These are phyloP conservation scores for Fusarium verrucosum DNA, from an alignment of 2,329 filamentous ascomycete genomes.

Conservation along the genomic window DNA sequence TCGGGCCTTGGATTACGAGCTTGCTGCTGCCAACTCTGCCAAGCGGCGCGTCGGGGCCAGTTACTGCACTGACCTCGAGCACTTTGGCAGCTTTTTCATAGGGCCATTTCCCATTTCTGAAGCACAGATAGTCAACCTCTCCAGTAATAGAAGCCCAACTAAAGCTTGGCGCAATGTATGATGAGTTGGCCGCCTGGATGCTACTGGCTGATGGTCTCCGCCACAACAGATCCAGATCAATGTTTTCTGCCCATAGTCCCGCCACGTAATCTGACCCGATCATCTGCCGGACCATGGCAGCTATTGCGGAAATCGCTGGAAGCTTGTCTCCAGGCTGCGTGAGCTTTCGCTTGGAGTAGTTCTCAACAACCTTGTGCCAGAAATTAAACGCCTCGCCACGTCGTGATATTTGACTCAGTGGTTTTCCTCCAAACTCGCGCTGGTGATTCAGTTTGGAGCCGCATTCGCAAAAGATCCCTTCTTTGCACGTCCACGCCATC, in stretches of 20 bases:
- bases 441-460: conserved; percentile 37
- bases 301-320: conserved; percentile 46
- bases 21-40: conserved; percentile 20
- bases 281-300: conserved; percentile 33
- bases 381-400: conserved; percentile 36
- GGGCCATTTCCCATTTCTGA: conserved; percentile 29
- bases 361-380: conserved; percentile 45
- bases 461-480: conserved; percentile 41
- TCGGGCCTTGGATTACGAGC: conserved; percentile 16
- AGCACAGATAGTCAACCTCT: conserved; percentile 41
- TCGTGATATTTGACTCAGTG: conserved; percentile 23
- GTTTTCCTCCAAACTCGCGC: conserved; percentile 33
- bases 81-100: conserved; percentile 23
- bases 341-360: conserved; percentile 41
- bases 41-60: conserved; percentile 17
- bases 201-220: conserved; percentile 6
- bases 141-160: conserved; percentile 40
- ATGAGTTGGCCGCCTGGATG: not conserved
- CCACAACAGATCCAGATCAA: conserved; percentile 40
- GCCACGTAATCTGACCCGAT: conserved; percentile 42
- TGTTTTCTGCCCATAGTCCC: conserved; percentile 44
- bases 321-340: conserved; percentile 40
- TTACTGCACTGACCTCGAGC: conserved; percentile 9
- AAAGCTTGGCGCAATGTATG: conserved; percentile 37
- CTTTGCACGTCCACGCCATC: conserved; percentile 32